Evolutionary conservation across 2,329 filamentous ascomycete genomes (phyloP), one percentile per base, ranked within the genome.

Genomic region (Orbilia brochopaga): DNA sequence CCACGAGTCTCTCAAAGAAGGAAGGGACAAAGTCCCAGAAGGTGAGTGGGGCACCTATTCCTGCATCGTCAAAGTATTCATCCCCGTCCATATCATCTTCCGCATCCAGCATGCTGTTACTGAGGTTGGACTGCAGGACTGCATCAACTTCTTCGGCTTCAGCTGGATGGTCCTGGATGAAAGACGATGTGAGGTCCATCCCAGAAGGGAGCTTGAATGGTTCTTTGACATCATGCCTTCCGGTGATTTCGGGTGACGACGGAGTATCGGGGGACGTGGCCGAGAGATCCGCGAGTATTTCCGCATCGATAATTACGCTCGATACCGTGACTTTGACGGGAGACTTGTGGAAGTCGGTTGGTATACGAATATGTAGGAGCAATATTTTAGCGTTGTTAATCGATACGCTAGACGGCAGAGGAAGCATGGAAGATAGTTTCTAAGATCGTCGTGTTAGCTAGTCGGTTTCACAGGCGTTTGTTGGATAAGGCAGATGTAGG

Each of bases 261-360:
- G 17, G 52, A 76, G 78, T 74, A 75, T 78, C 77, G 67, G 55
- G 76, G 76, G 76, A 74, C 74, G 76, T 76, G 75, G 67, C 76
- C 78, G 54, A 75, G 79, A 75, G 77, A 79, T 81, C 79, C 73
- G 80, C 76, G 76, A 81, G 75, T 35, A 91, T 82, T 75, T 83
- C 83, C 23, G 90, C 77, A 69, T 87, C 85, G 32, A 95, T 84
- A 74, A 92, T 86, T 72, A 97, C 86, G 19, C 91, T 92, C 75
- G 93, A 87, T 21, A 93, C 84, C 77, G 96, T 90, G 76, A 93
- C 86, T 30, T 85, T 83, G 78, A 97, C 95, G 27, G 91, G 88
- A 75, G 89, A 92, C 59, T 87, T 89, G 79, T 92, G 92, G 75
- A 97, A 88, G 79, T 97, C 91, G 78, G 94, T 88, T 11, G 93